These are phyloP conservation scores for Gryganskiella cystojenkinii DNA, from an alignment of 192 early-diverging fungal genomes.

Conservation along the genomic window DNA sequence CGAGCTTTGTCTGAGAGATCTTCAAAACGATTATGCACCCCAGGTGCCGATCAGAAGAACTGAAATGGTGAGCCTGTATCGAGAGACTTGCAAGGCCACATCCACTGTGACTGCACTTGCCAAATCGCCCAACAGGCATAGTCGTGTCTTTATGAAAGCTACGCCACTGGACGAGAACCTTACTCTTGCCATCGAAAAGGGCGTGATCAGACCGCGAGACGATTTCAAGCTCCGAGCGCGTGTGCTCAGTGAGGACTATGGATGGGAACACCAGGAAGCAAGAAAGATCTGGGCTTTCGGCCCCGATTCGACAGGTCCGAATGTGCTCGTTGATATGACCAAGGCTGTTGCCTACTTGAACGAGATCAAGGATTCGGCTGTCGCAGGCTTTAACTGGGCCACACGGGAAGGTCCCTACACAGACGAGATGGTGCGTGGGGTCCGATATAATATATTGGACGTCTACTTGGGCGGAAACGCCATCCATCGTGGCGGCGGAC, in stretches of 20 bases:
- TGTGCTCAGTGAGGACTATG: constrained; percentile 87
- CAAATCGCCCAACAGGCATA: constrained; percentile 99
- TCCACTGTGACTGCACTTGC: constrained; percentile 84
- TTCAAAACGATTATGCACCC: constrained; percentile 98
- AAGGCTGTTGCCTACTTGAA: constrained; percentile 98
- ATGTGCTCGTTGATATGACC: constrained; percentile 92
- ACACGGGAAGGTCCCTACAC: constrained; percentile 91
- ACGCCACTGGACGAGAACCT: constrained; percentile 86
- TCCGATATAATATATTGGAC: constrained; percentile 98
- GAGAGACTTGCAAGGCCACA: constrained; percentile 91
- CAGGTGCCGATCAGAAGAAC: constrained; percentile 90
- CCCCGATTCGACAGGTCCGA: constrained; percentile 88
- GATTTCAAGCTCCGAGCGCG: constrained; percentile 95
- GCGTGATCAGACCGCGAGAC: constrained; percentile 88
- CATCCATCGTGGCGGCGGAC: constrained; percentile 99
- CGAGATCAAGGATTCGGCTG: constrained; percentile 99
- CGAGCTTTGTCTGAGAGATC: constrained; percentile 98
- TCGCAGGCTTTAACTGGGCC: constrained; percentile 95
- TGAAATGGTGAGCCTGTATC: constrained; percentile 94
- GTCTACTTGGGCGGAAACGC: constrained; percentile 95
- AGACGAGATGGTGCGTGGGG: constrained; percentile 95
- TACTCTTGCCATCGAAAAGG: constrained; percentile 80
- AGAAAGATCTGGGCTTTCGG: constrained; percentile 97
- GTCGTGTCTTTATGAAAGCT: constrained; percentile 99
- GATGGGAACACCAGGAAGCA: constrained; percentile 96